These are phyloP conservation scores for Solanum acaule DNA, from an alignment of 257 asterid species.

Conservation along the genomic window DNA sequence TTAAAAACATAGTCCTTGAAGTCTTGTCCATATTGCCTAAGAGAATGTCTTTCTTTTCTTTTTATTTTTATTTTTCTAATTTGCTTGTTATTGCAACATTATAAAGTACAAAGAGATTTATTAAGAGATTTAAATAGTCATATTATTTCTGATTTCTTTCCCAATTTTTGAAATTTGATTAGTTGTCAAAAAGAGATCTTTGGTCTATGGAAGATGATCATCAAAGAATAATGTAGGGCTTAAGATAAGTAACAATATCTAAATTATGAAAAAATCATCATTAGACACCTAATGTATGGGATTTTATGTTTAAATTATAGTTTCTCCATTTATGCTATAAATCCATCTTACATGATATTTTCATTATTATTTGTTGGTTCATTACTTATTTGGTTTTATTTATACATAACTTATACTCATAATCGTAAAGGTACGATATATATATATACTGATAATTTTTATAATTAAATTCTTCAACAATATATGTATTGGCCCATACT, in stretches of 20 bases:
- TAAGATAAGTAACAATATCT: background rate
- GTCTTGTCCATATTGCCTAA: background rate
- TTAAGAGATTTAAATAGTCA: background rate
- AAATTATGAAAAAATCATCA: too few species aligned
- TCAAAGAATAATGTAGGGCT: background rate
- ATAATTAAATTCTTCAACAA: background rate
- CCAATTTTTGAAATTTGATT: background rate
- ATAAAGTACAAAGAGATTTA: background rate
- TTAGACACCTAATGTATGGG: background rate
- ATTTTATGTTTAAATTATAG: too few species aligned
- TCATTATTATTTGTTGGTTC: too few species aligned
- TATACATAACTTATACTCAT: too few species aligned
- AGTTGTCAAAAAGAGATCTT: background rate
- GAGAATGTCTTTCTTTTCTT: background rate
- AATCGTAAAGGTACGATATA: background rate
- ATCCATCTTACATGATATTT: too few species aligned
- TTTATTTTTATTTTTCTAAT: background rate
- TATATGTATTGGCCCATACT: background rate
- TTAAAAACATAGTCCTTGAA: background rate
- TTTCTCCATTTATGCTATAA: too few species aligned
- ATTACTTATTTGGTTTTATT: too few species aligned
- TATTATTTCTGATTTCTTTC: background rate
- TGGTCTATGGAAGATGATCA: background rate
- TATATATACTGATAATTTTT: background rate
- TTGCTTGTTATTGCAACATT: background rate